A percentile compares a stretch with the other conserved stretches of the same genome.
These are phyloP conservation scores for Teratosphaeria zuluensis DNA, from an alignment of 2,329 filamentous ascomycete genomes.

Conservation along the genomic window DNA sequence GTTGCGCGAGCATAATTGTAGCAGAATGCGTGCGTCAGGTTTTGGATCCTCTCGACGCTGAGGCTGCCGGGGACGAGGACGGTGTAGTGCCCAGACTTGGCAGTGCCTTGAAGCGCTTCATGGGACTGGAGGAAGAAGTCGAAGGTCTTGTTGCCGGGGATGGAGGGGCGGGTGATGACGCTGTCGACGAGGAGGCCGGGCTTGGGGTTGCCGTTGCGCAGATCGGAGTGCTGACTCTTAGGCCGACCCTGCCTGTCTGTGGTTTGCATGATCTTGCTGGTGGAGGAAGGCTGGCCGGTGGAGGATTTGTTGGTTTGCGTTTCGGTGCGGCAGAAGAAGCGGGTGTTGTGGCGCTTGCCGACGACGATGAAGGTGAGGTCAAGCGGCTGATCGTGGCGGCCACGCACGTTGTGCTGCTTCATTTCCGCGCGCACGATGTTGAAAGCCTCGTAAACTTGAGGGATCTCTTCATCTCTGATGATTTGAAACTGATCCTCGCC, in stretches of 20 bases:
- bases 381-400: not conserved
- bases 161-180: not conserved
- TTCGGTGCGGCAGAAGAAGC: slow-evolving; percentile 24
- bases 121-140: slow-evolving; percentile 17
- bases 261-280: not conserved
- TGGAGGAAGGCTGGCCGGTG: not conserved
- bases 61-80: slow-evolving; percentile 5
- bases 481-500: slow-evolving; percentile 22
- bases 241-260: slow-evolving; percentile 3
- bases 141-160: slow-evolving; percentile 5
- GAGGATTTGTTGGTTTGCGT: not conserved
- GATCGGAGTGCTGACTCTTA: slow-evolving; percentile 6
- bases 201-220: slow-evolving; percentile 14
- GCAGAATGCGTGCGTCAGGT: slow-evolving; percentile 22
- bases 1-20: slow-evolving; percentile 26
- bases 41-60: slow-evolving; percentile 5
- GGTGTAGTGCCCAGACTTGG: slow-evolving; percentile 19
- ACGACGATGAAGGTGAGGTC: slow-evolving; percentile 20
- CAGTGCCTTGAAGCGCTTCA: slow-evolving; percentile 7
- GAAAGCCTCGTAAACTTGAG: not conserved
- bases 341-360: slow-evolving; percentile 30
- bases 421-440: not conserved
- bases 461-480: not conserved
- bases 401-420: not conserved
- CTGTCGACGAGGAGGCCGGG: slow-evolving; percentile 10